A percentile compares a stretch with the other conserved stretches of the same genome.
These are phyloP conservation scores for Saturnispora dispora DNA, from an alignment of 805 yeast species.

Conservation along the genomic window DNA sequence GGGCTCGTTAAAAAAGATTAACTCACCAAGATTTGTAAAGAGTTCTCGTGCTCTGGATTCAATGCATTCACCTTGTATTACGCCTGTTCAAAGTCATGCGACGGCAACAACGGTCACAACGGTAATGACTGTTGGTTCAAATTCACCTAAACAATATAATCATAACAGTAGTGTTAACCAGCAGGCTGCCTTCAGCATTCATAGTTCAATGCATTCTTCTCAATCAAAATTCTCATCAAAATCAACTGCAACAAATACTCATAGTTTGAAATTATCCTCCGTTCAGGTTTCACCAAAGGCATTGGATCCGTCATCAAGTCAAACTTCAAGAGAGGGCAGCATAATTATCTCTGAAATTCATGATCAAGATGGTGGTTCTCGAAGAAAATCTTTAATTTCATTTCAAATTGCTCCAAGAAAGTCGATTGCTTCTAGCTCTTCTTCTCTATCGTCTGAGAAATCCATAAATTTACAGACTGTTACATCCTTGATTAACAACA, in stretches of 20 bases:
- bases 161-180: neutral
- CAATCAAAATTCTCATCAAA: slow-evolving; percentile 4
- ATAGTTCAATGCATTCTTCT: slow-evolving; percentile 6
- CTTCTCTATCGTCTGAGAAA: slow-evolving; percentile 5
- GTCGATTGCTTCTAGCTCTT: slow-evolving; percentile 16
- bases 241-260: neutral
- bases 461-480: slow-evolving; percentile 3
- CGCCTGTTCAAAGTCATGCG: slow-evolving; percentile 12
- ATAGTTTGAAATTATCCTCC: slow-evolving; percentile 12
- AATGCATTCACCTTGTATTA: slow-evolving; percentile 10
- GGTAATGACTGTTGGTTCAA: slow-evolving; percentile 7
- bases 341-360: slow-evolving; percentile 21
- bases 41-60: slow-evolving; percentile 6
- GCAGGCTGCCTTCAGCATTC: neutral
- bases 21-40: slow-evolving; percentile 4
- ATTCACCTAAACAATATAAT: slow-evolving; percentile 3
- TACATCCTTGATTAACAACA: neutral
- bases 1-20: slow-evolving; percentile 2
- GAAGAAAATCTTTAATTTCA: slow-evolving; percentile 23
- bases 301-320: neutral
- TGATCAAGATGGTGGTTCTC: slow-evolving; percentile 16
- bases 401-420: slow-evolving; percentile 16
- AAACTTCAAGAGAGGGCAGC: neutral
- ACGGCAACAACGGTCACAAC: slow-evolving; percentile 13
- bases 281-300: neutral